Base-by-base conservation (phyloP, 2,329 filamentous ascomycete species). In the Periconia macrospinosa region DNA sequence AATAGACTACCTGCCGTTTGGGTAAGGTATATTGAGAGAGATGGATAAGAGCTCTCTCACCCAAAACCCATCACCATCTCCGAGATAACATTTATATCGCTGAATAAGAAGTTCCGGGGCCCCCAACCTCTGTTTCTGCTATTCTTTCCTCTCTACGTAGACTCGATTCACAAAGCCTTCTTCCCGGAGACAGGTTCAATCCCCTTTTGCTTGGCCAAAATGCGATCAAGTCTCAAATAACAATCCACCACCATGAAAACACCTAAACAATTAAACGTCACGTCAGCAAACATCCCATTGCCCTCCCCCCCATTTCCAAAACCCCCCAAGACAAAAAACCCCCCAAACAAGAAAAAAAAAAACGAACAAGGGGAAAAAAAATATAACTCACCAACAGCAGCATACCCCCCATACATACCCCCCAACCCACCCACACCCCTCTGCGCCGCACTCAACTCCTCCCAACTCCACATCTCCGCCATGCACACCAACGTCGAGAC, bases 401-500 rank as follows among this genome's bases (percentile, higher is more conserved):
- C 50, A 61, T 75, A 76, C 10, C 67, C 71, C 6, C 72, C 71
- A 62, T 75, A 76, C 64, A 75, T 69, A 1, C 70, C 71, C 1
- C 67, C 67, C 48, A 76, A 47, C 35, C 68, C 68, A 15, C 45
- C 23, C 35, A 61, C 6, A 0, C 70, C 70, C 47, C 61, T 65
- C 60, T 73, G 70, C 49, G 53, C 55, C 14, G 49, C 40, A 13
- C 50, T 69, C 56, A 74, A 55, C 37, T 69, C 63, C 30, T 63
- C 57, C 74, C 86, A 89, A 57, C 75, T 77, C 70, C 82, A 73
- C 59, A 82, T 83, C 52, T 89, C 86, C 1, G 80, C 78, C 44
- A 89, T 77, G 62, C 86, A 89, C 0, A 83, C 83, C 41, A 83
- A 63, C 0, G 86, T 88, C 1, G 86, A 87, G 51, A 88, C 57